Conservation (phyloP, 164 flowering plant genomes). For the Nymphaea colorata region DNA sequence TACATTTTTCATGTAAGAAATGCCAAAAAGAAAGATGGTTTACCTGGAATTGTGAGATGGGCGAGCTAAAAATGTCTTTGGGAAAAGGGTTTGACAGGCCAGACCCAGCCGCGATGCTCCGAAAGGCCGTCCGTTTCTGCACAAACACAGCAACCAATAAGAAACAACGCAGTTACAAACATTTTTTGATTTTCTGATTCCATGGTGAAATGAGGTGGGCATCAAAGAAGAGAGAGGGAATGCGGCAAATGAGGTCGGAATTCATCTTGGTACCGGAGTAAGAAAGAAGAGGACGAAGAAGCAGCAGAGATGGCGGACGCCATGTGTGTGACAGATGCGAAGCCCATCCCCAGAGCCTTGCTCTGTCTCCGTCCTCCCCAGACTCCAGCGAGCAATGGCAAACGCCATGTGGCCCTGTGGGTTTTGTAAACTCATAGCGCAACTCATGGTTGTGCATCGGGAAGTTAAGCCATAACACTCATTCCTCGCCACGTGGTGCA, state of each 20-base stretch:
- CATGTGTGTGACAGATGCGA: background rate
- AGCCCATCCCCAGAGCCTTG: background rate
- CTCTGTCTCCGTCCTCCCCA: background rate
- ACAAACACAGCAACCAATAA: background rate
- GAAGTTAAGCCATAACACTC: too few species aligned
- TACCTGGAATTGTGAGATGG: background rate
- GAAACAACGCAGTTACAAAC: background rate
- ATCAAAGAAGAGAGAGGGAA: background rate
- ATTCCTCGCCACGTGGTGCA: too few species aligned
- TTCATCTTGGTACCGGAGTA: background rate
- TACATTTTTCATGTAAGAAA: background rate
- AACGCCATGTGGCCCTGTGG: too few species aligned
- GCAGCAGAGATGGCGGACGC: background rate
- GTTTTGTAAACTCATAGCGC: too few species aligned
- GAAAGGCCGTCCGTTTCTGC: background rate
- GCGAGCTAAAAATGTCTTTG: background rate
- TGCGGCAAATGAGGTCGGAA: background rate
- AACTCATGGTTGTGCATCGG: too few species aligned
- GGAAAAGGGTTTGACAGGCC: background rate
- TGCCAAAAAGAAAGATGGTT: background rate
- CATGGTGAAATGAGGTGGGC: background rate
- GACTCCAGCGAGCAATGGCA: too few species aligned
- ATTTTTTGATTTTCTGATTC: background rate
- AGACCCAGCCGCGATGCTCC: background rate
- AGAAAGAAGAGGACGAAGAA: background rate